Conservation (phyloP, 2,329 filamentous ascomycete genomes). For the Daldinia eschscholtzii region DNA sequence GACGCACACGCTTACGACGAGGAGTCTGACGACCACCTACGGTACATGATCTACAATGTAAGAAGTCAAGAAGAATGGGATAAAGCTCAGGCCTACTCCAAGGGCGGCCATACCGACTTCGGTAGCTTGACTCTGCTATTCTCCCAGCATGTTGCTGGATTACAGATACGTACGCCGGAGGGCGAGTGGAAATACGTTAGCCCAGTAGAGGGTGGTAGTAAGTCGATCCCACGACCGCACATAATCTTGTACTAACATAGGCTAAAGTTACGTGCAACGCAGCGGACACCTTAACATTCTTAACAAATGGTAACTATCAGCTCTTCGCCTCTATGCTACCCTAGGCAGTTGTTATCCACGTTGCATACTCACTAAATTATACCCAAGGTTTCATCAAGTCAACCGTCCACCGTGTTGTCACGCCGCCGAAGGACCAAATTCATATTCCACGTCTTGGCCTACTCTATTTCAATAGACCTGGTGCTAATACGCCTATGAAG, state of each 20-base stretch:
- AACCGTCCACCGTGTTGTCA: slow-evolving; percentile 48
- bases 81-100: slow-evolving; percentile 57
- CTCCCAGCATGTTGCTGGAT: slow-evolving; percentile 66
- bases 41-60: slow-evolving; percentile 50
- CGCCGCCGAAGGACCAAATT: slow-evolving; percentile 48
- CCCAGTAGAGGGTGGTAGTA: slow-evolving; percentile 48
- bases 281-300: slow-evolving; percentile 60
- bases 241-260: slow-evolving; percentile 9
- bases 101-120: slow-evolving; percentile 55
- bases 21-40: slow-evolving; percentile 48
- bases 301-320: slow-evolving; percentile 51
- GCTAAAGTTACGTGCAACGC: slow-evolving; percentile 60
- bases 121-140: slow-evolving; percentile 64
- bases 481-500: slow-evolving; percentile 51
- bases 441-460: slow-evolving; percentile 44
- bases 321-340: slow-evolving; percentile 46
- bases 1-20: slow-evolving; percentile 47
- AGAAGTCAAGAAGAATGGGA: slow-evolving; percentile 50
- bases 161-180: slow-evolving; percentile 63
- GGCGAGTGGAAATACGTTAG: slow-evolving; percentile 53
- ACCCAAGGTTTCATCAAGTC: slow-evolving; percentile 47
- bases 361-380: slow-evolving; percentile 34
- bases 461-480: slow-evolving; percentile 49
- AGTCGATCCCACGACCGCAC: slow-evolving; percentile 11
- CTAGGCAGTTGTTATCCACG: no score